These are phyloP conservation scores for Obba rivulosa DNA, from an alignment of 768 basidiomycete species.

Conservation along the genomic window DNA sequence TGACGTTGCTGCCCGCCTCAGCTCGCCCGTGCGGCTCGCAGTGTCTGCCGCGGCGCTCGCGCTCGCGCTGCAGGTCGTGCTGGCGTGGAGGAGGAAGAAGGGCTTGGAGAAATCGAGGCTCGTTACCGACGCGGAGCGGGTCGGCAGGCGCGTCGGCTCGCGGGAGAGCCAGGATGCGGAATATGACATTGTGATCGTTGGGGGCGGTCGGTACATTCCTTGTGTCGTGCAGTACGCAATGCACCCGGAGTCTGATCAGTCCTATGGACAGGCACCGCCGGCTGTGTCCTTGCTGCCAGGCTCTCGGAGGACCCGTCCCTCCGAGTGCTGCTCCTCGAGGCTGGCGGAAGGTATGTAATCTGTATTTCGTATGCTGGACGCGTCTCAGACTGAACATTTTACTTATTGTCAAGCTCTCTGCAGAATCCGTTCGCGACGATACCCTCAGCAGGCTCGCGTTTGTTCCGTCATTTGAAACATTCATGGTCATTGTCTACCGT, in stretches of 20 bases:
- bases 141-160: slow-evolving; percentile 4
- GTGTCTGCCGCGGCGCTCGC: too few relatives aligned
- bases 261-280: slow-evolving; percentile 44
- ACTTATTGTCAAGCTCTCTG: slow-evolving; percentile 4
- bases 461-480: not conserved
- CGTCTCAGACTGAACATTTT: not conserved
- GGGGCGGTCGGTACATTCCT: slow-evolving; percentile 29
- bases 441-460: too few relatives aligned
- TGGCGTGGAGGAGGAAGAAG: too few relatives aligned
- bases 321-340: slow-evolving; percentile 53
- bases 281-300: slow-evolving; percentile 56
- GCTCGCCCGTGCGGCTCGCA: too few relatives aligned
- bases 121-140: slow-evolving; percentile 3
- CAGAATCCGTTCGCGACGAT: slow-evolving; percentile 7
- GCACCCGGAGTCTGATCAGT: not conserved
- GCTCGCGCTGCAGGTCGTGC: too few relatives aligned
- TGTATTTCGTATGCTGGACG: not conserved
- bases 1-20: too few relatives aligned
- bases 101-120: not conserved
- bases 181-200: slow-evolving; percentile 33
- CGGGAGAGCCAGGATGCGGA: slow-evolving; percentile 17
- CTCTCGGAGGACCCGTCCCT: slow-evolving; percentile 50
- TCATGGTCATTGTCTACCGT: slow-evolving; percentile 39
- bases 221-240: too few relatives aligned
- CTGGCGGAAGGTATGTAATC: slow-evolving; percentile 48